Percentiles rank a stretch among this genome's conserved stretches.
phyloP scores from a whole-genome alignment of 2,329 filamentous ascomycete genomes.

The Aspergillus nomiae region DNA sequence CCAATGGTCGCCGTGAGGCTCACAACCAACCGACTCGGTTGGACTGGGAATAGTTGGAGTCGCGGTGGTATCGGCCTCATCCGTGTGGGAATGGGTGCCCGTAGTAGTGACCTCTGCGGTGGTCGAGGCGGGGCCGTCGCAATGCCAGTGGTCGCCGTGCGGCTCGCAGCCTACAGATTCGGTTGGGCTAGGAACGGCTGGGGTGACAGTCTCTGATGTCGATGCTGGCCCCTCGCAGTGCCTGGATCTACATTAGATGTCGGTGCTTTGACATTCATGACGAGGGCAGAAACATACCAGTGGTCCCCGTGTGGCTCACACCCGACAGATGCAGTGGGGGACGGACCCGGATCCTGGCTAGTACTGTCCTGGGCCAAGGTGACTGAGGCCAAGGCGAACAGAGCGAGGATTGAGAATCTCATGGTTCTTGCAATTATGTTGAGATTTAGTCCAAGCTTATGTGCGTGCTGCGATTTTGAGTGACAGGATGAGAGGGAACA shows the following conservation, averaged over 20 bases:
- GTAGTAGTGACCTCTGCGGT: background rate
- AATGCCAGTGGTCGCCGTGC: constrained; percentile 28
- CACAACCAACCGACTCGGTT: constrained; percentile 14
- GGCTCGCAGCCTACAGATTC: constrained; percentile 24
- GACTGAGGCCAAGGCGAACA: constrained; percentile 22
- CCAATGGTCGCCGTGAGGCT: constrained; percentile 24
- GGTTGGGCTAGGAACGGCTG: constrained; percentile 23
- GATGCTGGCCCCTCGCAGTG: constrained; percentile 32
- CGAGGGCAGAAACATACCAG: constrained; percentile 20
- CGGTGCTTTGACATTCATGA: background rate
- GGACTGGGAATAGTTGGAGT: constrained; percentile 14
- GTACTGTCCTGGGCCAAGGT: constrained; percentile 11
- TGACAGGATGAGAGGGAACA: background rate
- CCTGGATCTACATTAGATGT: constrained; percentile 17
- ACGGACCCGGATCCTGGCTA: constrained; percentile 28
- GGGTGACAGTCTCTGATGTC: constrained; percentile 11
- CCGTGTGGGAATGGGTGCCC: constrained; percentile 1
- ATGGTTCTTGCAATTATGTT: constrained; percentile 9
- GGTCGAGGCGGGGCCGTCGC: constrained; percentile 17
- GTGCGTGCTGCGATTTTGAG: background rate
- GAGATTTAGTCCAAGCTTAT: background rate
- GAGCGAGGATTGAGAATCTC: constrained; percentile 19
- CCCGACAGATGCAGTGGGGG: constrained; percentile 32
- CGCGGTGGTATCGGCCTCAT: constrained; percentile 10
- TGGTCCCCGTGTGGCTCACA: constrained; percentile 31